Conservation (phyloP, 2,329 filamentous ascomycete genomes). For the Pestalotiopsis sp. region DNA sequence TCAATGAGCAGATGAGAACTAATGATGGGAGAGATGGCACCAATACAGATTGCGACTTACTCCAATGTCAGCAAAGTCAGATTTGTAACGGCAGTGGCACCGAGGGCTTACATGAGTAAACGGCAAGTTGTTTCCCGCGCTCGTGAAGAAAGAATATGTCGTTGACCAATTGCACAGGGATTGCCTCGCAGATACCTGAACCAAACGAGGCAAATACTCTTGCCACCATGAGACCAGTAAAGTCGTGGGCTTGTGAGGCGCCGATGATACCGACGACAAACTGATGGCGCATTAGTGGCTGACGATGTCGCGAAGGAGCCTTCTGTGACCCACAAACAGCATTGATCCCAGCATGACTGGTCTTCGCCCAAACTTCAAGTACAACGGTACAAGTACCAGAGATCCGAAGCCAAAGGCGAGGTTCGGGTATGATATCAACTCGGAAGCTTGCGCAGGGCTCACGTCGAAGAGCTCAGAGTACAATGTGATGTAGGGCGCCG, state of each 20-base stretch:
- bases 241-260: slow-evolving; percentile 38
- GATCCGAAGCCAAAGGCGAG: slow-evolving; percentile 62
- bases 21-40: slow-evolving; percentile 57
- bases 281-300: slow-evolving; percentile 19
- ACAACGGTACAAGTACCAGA: slow-evolving; percentile 58
- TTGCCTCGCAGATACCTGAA: slow-evolving; percentile 45
- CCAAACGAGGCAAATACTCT: slow-evolving; percentile 43
- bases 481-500: slow-evolving; percentile 60
- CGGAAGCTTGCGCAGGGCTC: slow-evolving; percentile 52
- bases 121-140: slow-evolving; percentile 57
- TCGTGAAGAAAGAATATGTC: slow-evolving; percentile 51
- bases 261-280: slow-evolving; percentile 44
- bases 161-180: slow-evolving; percentile 49
- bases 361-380: slow-evolving; percentile 50
- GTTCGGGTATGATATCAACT: slow-evolving; percentile 62
- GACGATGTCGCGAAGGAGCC: too few relatives aligned
- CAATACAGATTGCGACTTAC: slow-evolving; percentile 56
- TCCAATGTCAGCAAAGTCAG: neutral
- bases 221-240: slow-evolving; percentile 39
- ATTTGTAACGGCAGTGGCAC: neutral
- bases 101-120: slow-evolving; percentile 51
- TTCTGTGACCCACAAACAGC: slow-evolving; percentile 30
- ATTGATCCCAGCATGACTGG: slow-evolving; percentile 46
- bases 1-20: slow-evolving; percentile 64
- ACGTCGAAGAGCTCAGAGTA: slow-evolving; percentile 56